phyloP scores from a whole-genome alignment of 371 early-diverging fungal species.

The Haplosporangium sp. region DNA sequence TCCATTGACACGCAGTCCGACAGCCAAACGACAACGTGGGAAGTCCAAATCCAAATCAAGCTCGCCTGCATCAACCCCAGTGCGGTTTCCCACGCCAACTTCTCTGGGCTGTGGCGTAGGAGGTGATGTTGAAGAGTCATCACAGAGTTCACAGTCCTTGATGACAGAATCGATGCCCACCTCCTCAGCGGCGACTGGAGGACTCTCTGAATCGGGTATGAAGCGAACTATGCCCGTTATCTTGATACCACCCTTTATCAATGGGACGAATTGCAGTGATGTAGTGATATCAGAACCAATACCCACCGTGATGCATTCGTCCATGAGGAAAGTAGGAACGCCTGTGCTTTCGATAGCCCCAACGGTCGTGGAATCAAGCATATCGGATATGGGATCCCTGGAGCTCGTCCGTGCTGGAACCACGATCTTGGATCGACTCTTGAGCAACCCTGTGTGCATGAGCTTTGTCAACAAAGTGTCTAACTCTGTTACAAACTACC shows the following conservation, averaged over 20 bases:
- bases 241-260: too few species aligned
- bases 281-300: too few species aligned
- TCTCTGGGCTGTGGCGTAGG: constrained; percentile 16
- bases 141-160: background rate
- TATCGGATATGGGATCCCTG: constrained; percentile 5
- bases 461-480: constrained; percentile 52
- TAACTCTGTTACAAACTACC: constrained; percentile 56
- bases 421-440: constrained; percentile 21
- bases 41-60: constrained; percentile 6
- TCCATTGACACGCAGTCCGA: background rate
- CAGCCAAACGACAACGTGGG: constrained; percentile 3
- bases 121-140: constrained; percentile 13
- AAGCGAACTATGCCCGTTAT: too few species aligned
- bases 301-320: too few species aligned
- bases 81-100: constrained; percentile 32
- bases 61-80: constrained; percentile 7
- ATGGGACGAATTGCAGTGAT: too few species aligned
- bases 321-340: too few species aligned
- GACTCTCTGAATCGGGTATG: too few species aligned
- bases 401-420: constrained; percentile 40
- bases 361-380: too few species aligned
- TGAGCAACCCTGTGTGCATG: constrained; percentile 40
- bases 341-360: too few species aligned
- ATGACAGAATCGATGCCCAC: too few species aligned
- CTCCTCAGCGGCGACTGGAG: too few species aligned